Evolutionary conservation across 2,329 filamentous ascomycete genomes (phyloP).

Genomic region (Pseudogymnoascus sp.): DNA sequence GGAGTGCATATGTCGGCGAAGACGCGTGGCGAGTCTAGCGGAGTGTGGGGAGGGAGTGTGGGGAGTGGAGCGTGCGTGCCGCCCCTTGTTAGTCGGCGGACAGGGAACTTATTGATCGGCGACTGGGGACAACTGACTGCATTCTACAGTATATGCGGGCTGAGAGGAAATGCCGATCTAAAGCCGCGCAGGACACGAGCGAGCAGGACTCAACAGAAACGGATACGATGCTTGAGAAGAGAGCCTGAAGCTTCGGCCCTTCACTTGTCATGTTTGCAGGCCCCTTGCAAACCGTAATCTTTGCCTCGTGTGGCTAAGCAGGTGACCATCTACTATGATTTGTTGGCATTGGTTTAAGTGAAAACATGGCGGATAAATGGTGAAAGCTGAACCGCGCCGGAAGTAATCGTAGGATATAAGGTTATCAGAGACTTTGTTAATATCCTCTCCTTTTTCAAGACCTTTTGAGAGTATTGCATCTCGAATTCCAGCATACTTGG

Average conservation of each 20-base stretch:
- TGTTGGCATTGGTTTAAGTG: neutral
- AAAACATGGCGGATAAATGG: neutral
- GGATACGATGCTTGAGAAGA: neutral
- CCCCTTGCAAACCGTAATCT: neutral
- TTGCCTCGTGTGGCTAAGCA: neutral
- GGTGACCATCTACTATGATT: neutral
- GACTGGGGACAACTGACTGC: neutral
- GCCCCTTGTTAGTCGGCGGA: neutral
- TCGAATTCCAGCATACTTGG: conserved; percentile 13
- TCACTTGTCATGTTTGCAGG: neutral
- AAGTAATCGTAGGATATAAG: neutral
- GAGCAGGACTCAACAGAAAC: neutral
- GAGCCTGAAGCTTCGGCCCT: neutral
- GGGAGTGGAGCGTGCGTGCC: neutral
- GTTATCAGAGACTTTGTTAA: neutral
- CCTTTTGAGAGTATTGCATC: conserved; percentile 7
- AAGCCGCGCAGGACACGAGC: neutral
- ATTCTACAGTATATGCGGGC: neutral
- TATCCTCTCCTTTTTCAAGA: neutral
- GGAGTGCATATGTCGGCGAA: neutral
- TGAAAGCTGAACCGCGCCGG: neutral
- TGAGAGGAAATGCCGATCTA: neutral
- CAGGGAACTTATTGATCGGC: neutral
- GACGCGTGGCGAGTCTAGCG: neutral
- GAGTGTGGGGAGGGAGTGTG: neutral